phyloP scores from a whole-genome alignment of 2,329 filamentous ascomycete genomes.

The Cordyceps fumosorosea region DNA sequence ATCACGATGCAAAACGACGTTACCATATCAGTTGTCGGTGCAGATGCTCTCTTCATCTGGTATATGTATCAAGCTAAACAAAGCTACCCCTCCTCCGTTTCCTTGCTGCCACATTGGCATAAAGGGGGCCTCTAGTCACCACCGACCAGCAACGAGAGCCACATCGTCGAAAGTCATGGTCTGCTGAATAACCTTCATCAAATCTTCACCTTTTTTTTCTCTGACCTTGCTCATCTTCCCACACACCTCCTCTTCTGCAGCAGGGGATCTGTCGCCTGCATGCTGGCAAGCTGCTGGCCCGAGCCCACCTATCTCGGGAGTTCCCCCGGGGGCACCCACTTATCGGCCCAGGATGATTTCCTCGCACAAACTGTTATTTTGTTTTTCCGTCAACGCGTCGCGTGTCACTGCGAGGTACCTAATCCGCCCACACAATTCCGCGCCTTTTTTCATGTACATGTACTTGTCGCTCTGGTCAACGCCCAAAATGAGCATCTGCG shows the following conservation, averaged over 20 bases:
- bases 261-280: conserved; percentile 1
- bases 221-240: background rate
- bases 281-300: background rate
- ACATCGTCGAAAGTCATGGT: background rate
- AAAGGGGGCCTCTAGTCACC: background rate
- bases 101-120: background rate
- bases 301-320: conserved; percentile 12
- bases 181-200: background rate
- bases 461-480: background rate
- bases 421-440: background rate
- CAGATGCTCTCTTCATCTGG: too few relatives aligned
- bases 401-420: conserved; percentile 8
- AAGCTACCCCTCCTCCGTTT: background rate
- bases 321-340: conserved; percentile 8
- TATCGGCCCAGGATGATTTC: background rate
- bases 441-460: background rate
- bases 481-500: background rate
- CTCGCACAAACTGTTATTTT: conserved; percentile 6
- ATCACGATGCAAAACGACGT: background rate
- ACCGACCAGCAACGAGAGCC: background rate
- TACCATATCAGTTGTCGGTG: too few relatives aligned
- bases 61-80: too few relatives aligned
- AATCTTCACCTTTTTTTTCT: background rate
- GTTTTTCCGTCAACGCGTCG: conserved; percentile 9
- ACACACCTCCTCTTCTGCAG: background rate